Evolutionary conservation across 192 early-diverging fungal genomes (phyloP).

Genomic region (Mortierella claussenii): DNA sequence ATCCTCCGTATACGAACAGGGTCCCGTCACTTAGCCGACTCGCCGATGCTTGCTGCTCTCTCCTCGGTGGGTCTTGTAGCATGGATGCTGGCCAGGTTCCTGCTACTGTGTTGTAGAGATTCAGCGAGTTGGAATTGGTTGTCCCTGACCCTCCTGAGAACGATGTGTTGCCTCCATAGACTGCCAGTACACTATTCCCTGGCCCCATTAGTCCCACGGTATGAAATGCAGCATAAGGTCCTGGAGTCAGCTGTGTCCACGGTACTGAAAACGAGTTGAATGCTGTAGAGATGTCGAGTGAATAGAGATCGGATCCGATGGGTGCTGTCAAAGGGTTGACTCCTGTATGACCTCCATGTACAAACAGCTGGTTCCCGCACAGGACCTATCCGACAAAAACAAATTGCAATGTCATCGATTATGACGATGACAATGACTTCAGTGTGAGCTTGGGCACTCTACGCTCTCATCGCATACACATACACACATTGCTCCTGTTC

Average conservation of each 20-base stretch:
- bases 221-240: constrained; percentile 43
- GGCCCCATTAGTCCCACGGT: constrained; percentile 18
- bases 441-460: too few relatives aligned
- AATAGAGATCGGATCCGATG: constrained; percentile 41
- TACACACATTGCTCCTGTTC: too few relatives aligned
- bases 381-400: constrained; percentile 16
- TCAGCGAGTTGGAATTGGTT: constrained; percentile 17
- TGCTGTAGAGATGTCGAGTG: constrained; percentile 34
- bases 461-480: too few relatives aligned
- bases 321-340: constrained; percentile 40
- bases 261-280: constrained; percentile 41
- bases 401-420: too few relatives aligned
- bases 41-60: constrained; percentile 22
- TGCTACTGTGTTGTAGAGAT: constrained; percentile 22
- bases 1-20: constrained; percentile 36
- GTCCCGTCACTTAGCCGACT: constrained; percentile 38
- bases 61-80: constrained; percentile 38
- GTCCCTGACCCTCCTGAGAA: constrained; percentile 8
- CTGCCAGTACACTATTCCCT: constrained; percentile 23
- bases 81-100: constrained; percentile 20
- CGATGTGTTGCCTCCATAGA: constrained; percentile 48
- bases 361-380: constrained; percentile 28
- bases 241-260: constrained; percentile 41
- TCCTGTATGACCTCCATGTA: constrained; percentile 48
- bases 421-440: too few relatives aligned